phyloP scores from a whole-genome alignment of 176 grass and related monocot species.

The Paspalum notatum region DNA sequence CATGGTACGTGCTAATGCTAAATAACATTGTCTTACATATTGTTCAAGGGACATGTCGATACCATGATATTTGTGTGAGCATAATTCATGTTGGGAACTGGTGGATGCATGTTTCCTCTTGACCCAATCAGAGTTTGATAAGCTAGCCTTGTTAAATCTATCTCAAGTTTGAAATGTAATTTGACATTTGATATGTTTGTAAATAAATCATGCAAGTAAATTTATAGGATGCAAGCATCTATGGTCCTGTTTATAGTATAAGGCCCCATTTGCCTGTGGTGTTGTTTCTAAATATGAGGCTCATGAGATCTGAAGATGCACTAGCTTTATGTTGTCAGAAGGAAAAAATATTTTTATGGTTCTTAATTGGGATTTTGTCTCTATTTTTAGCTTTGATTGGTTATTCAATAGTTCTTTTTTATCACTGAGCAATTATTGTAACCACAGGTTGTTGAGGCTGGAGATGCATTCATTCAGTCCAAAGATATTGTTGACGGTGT shows the following conservation, averaged over 20 bases:
- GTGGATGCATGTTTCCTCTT: not conserved
- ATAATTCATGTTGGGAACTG: not conserved
- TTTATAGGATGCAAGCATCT: not conserved
- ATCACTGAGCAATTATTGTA: constrained; percentile 30
- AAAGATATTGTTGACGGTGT: constrained; percentile 42
- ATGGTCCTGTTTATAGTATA: not conserved
- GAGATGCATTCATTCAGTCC: constrained; percentile 56
- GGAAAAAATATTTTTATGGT: constrained; percentile 3
- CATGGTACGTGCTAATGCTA: constrained; percentile 53
- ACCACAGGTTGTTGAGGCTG: constrained; percentile 74
- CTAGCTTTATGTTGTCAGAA: constrained; percentile 10
- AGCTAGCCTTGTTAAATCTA: constrained; percentile 23
- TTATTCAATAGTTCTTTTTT: constrained; percentile 34
- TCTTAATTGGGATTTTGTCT: not conserved
- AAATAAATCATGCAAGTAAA: constrained; percentile 17
- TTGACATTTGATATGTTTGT: not conserved
- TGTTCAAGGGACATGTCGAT: constrained; percentile 15
- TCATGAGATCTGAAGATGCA: not conserved
- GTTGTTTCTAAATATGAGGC: constrained; percentile 13
- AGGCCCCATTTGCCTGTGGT: not conserved
- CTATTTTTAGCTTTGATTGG: constrained; percentile 21
- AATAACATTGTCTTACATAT: constrained; percentile 31
- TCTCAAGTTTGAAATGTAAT: constrained; percentile 28
- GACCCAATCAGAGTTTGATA: not conserved
- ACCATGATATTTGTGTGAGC: constrained; percentile 17